Evolutionary conservation across 805 yeast species (phyloP), one percentile per base, ranked within the genome.

Genomic region (Kodamaea nitidulidarum): DNA sequence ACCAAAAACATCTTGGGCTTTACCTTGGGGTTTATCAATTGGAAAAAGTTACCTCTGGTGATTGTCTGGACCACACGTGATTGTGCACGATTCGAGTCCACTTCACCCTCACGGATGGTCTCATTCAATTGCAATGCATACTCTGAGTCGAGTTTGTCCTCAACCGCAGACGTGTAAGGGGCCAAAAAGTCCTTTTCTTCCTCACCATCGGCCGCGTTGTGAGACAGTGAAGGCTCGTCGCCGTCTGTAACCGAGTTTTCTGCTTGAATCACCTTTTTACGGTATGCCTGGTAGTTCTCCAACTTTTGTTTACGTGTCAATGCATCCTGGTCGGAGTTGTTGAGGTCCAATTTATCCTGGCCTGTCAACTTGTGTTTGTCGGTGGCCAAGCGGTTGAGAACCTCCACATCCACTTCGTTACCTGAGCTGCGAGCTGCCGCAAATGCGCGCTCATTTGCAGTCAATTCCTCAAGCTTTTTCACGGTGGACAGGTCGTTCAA

Each of bases 141-240:
- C 51, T 76, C 78, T 16, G 76, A 69, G 54, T 81, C 88, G 36
- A 73, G 64, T 47, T 73, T 75, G 52, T 81, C 84, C 56, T 81
- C 88, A 15, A 69, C 70, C 26, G 81, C 86, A 7, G 81, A 71
- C 2, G 88, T 81, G 54, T 81, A 81, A 1, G 87, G 87, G n/a
- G 78, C 60, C 65, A 69, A 57, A 39, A 68, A 68, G 32, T 62
- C 67, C 31, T 46, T 47, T 7, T 41, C 48, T 7, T 27, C 33
- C n/a, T 35, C 33, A 22, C 12, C 24, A 10, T 17, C 27, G 9
- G 32, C 16, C 12, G 41, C 22, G 14, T 31, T 15, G 27, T 35
- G 24, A 17, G 16, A 17, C 15, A 34, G 30, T 24, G 36, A 33
- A 14, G 22, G 31, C 21, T 36, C 35, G 14, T 35, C 38, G 15